Percentiles rank a stretch among this genome's conserved stretches.
Conservation (phyloP, 1,139 yeast genomes). For the Taiozyma sp. region DNA sequence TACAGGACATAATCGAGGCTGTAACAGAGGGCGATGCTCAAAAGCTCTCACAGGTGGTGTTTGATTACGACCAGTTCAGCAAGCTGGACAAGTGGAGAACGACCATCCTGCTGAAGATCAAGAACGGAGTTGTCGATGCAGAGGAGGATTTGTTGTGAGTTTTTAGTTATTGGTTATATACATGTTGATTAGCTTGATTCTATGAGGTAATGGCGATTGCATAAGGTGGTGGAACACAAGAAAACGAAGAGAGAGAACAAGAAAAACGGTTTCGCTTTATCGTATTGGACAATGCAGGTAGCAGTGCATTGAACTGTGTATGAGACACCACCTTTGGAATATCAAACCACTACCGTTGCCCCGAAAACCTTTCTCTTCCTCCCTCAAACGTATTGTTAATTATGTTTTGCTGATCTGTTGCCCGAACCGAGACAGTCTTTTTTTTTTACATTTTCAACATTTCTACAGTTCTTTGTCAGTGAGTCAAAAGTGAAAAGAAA, state of each 20-base stretch:
- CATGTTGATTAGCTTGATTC: not conserved
- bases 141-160: constrained; percentile 51
- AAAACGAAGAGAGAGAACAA: not conserved
- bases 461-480: not conserved
- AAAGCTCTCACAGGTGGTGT: constrained; percentile 67
- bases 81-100: constrained; percentile 93
- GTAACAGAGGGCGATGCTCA: constrained; percentile 80
- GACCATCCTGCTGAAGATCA: constrained; percentile 76
- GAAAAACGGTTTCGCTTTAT: not conserved
- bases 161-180: not conserved
- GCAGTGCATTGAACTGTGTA: not conserved
- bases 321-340: too few relatives aligned
- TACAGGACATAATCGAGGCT: constrained; percentile 62
- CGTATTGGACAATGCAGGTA: not conserved
- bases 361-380: too few relatives aligned
- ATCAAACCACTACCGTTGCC: too few relatives aligned
- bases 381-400: too few relatives aligned
- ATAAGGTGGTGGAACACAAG: not conserved
- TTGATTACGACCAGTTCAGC: constrained; percentile 81
- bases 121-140: constrained; percentile 65
- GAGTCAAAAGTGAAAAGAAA: not conserved
- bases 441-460: too few relatives aligned
- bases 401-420: not conserved
- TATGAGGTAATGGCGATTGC: constrained; percentile 4
- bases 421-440: not conserved